Conservation (phyloP, 768 basidiomycete genomes). For the Leccinum longicurvipes region DNA sequence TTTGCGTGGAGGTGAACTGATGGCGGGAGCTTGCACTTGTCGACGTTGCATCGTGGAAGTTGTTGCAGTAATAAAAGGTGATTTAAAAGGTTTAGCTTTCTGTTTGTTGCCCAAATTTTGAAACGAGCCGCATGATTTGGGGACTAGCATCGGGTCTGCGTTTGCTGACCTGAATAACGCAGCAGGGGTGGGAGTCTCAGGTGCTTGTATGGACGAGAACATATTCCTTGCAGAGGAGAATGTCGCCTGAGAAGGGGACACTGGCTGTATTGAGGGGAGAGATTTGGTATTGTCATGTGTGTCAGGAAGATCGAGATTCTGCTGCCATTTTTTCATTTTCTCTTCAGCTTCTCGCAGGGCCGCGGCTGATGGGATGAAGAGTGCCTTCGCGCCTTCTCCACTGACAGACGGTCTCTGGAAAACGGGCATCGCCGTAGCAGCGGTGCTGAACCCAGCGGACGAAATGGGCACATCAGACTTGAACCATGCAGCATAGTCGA, state of each 20-base stretch:
- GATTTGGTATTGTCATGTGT: constrained; percentile 20
- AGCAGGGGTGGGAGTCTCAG: constrained; percentile 41
- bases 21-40: constrained; percentile 31
- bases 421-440: constrained; percentile 22
- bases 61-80: constrained; percentile 37
- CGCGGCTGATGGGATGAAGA: constrained; percentile 49
- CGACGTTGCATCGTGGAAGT: constrained; percentile 3
- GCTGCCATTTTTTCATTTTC: constrained; percentile 48
- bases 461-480: constrained; percentile 30
- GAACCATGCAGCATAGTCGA: constrained; percentile 52
- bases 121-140: constrained; percentile 8
- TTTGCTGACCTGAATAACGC: constrained; percentile 27
- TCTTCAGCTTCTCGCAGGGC: constrained; percentile 56
- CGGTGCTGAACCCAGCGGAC: constrained; percentile 37
- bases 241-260: constrained; percentile 27
- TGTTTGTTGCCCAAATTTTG: constrained; percentile 11
- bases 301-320: constrained; percentile 29
- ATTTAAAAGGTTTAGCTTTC: constrained; percentile 42
- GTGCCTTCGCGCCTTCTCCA: constrained; percentile 21
- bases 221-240: constrained; percentile 39
- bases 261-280: not conserved
- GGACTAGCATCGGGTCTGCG: constrained; percentile 6
- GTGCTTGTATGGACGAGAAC: constrained; percentile 25
- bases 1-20: constrained; percentile 16
- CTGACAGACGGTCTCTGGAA: constrained; percentile 19